Percentiles rank a stretch among this genome's conserved stretches.
Conservation (phyloP, 1,139 yeast genomes). For the Candida sanyaensis region DNA sequence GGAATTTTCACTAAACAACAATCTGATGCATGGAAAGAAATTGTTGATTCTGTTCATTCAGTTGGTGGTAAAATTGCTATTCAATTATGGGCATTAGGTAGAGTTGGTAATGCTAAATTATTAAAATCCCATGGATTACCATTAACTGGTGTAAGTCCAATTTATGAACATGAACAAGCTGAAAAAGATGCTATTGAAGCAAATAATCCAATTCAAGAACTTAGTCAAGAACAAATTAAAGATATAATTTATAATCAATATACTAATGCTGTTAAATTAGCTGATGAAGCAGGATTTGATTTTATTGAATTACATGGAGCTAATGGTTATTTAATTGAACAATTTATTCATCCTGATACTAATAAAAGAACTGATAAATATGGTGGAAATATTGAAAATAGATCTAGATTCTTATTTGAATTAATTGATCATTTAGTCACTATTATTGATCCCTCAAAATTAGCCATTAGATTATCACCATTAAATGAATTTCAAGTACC, state of each 20-base stretch:
- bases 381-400: conserved; percentile 63
- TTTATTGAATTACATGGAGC: conserved; percentile 70
- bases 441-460: conserved; percentile 37
- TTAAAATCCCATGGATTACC: conserved; percentile 36
- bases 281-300: conserved; percentile 66
- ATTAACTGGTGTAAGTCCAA: conserved; percentile 27
- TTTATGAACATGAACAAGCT: conserved; percentile 22
- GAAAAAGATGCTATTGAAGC: conserved; percentile 31
- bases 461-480: conserved; percentile 66
- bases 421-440: conserved; percentile 52
- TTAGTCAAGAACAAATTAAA: conserved; percentile 46
- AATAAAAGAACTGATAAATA: conserved; percentile 59
- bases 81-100: conserved; percentile 67
- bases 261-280: conserved; percentile 46
- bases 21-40: conserved; percentile 52
- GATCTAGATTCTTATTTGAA: conserved; percentile 59
- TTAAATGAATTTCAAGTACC: conserved; percentile 45
- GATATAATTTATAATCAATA: conserved; percentile 33
- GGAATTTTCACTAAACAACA: conserved; percentile 58
- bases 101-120: conserved; percentile 47
- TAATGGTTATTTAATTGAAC: conserved; percentile 67
- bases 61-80: conserved; percentile 29
- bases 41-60: conserved; percentile 31
- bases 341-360: conserved; percentile 47
- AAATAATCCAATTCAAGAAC: conserved; percentile 37